Conservation (phyloP, 192 early-diverging fungal genomes). For the Coemansia reversa region DNA sequence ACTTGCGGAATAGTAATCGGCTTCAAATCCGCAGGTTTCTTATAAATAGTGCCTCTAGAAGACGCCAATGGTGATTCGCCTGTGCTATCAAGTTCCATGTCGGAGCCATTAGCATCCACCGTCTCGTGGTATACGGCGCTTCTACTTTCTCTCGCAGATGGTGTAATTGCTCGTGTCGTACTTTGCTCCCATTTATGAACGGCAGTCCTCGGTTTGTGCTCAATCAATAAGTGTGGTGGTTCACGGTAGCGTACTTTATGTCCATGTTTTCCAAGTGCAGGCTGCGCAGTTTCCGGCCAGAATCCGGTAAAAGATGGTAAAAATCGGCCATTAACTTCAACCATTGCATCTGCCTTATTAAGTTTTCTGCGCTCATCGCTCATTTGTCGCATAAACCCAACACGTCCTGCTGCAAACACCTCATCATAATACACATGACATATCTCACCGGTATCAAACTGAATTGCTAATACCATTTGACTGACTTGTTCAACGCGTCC, state of each 20-base stretch:
- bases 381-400: slow-evolving; percentile 41
- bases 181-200: background rate
- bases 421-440: slow-evolving; percentile 51
- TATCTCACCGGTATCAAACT: slow-evolving; percentile 31
- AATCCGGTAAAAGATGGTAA: slow-evolving; percentile 52
- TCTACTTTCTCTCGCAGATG: background rate
- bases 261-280: slow-evolving; percentile 30
- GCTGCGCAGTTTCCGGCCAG: slow-evolving; percentile 34
- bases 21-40: background rate
- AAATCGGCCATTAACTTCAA: slow-evolving; percentile 14
- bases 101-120: slow-evolving; percentile 16
- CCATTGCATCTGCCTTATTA: slow-evolving; percentile 13
- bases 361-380: slow-evolving; percentile 26
- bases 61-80: slow-evolving; percentile 7
- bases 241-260: slow-evolving; percentile 35
- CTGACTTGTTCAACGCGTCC: slow-evolving; percentile 25
- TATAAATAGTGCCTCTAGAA: no score
- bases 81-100: slow-evolving; percentile 47
- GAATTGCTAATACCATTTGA: slow-evolving; percentile 23
- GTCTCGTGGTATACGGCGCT: background rate
- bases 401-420: slow-evolving; percentile 42
- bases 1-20: background rate
- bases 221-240: slow-evolving; percentile 25
- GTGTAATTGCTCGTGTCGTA: background rate
- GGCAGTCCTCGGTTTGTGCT: slow-evolving; percentile 1